These are phyloP conservation scores for Thymus mandschuricus DNA, from an alignment of 257 asterid species.

Conservation along the genomic window DNA sequence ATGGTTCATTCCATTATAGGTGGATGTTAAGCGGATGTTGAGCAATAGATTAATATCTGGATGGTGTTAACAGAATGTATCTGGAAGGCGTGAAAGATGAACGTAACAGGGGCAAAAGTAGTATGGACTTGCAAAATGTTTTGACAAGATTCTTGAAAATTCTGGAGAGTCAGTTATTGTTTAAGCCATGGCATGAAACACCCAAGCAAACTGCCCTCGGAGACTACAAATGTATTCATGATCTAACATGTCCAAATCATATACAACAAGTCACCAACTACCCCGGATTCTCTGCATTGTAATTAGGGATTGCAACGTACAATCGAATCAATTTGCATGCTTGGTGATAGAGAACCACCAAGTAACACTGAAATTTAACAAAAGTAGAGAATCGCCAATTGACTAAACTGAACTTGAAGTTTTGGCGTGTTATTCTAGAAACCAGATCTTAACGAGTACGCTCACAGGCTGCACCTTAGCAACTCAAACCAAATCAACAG, in stretches of 20 bases:
- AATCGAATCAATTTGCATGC: background rate
- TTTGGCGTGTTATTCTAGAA: background rate
- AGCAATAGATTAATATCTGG: background rate
- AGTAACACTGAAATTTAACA: background rate
- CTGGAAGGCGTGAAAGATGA: slow-evolving; percentile 2
- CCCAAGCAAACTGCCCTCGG: background rate
- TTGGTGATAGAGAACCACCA: background rate
- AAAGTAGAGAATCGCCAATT: slow-evolving; percentile 4
- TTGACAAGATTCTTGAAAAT: background rate
- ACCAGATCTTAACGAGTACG: slow-evolving; percentile 11
- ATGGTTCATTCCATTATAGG: background rate
- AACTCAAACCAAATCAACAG: slow-evolving; percentile 19
- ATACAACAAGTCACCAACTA: slow-evolving; percentile 13
- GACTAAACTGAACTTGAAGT: background rate
- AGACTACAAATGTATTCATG: background rate
- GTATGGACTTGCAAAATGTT: background rate
- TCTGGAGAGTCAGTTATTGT: background rate
- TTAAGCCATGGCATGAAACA: background rate
- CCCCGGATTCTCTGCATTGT: slow-evolving; percentile 48
- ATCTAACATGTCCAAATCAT: background rate
- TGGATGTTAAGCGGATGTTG: slow-evolving; percentile 3
- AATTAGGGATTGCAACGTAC: background rate
- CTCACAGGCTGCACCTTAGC: background rate
- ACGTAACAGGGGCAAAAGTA: background rate
- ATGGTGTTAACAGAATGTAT: background rate